A percentile compares a stretch with the other conserved stretches of the same genome.
These are phyloP conservation scores for Gossypium schwendimanii DNA, from an alignment of 441 rosid species.

Conservation along the genomic window DNA sequence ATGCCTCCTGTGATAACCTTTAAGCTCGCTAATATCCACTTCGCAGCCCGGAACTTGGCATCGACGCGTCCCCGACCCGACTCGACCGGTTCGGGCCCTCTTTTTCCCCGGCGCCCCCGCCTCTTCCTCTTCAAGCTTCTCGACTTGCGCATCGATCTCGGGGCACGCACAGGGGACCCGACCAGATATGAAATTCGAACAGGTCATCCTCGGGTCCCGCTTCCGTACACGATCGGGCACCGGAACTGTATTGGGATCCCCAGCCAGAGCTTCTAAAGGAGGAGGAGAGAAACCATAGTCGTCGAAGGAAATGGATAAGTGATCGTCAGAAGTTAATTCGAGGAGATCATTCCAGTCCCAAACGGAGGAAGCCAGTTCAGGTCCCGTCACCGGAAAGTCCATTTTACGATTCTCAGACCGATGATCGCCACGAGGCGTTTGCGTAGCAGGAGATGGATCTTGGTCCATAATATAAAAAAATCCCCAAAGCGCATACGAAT, in stretches of 20 bases:
- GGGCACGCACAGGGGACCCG: slow-evolving; percentile 83
- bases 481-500: slow-evolving; percentile 9
- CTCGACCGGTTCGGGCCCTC: slow-evolving; percentile 40
- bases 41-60: slow-evolving; percentile 81
- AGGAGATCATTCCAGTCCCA: slow-evolving; percentile 89
- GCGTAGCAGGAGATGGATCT: slow-evolving; percentile 10
- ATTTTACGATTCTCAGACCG: slow-evolving; percentile 18
- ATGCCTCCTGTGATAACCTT: slow-evolving; percentile 88
- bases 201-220: slow-evolving; percentile 77
- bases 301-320: slow-evolving; percentile 33
- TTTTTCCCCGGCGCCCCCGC: slow-evolving; percentile 46
- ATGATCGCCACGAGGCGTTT: slow-evolving; percentile 15
- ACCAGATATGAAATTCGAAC: slow-evolving; percentile 82
- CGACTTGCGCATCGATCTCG: slow-evolving; percentile 59
- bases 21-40: slow-evolving; percentile 77
- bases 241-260: slow-evolving; percentile 15
- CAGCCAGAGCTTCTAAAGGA: slow-evolving; percentile 5
- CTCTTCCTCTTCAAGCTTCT: slow-evolving; percentile 49
- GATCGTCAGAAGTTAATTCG: slow-evolving; percentile 63
- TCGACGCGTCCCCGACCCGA: slow-evolving; percentile 28
- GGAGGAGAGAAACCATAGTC: slow-evolving; percentile 17
- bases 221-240: slow-evolving; percentile 57
- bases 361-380: slow-evolving; percentile 41
- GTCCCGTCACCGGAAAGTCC: slow-evolving; percentile 34
- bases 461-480: slow-evolving; percentile 12